Percentiles rank a stretch among this genome's conserved stretches.
These are phyloP conservation scores for Buddleja alternifolia DNA, from an alignment of 257 asterid species.

Conservation along the genomic window DNA sequence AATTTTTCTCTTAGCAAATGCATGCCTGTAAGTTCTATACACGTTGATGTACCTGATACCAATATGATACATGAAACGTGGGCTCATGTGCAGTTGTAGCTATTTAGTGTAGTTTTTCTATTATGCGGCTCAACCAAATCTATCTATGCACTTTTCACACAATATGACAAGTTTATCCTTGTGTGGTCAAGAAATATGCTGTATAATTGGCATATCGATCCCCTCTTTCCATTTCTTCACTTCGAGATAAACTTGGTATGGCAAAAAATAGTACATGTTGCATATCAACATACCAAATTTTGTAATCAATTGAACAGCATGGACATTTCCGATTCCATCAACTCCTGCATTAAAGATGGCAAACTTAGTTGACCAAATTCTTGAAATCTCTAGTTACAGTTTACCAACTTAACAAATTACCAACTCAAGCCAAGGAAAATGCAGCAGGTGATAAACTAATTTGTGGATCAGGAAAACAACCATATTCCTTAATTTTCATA, in stretches of 20 bases:
- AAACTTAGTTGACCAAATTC: slow-evolving; percentile 7
- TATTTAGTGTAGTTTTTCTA: not conserved
- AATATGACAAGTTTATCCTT: not conserved
- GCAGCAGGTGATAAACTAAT: slow-evolving; percentile 12
- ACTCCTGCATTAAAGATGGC: slow-evolving; percentile 67
- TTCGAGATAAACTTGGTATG: slow-evolving; percentile 8
- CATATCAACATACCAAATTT: slow-evolving; percentile 69
- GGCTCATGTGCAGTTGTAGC: not conserved
- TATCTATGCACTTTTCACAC: not conserved
- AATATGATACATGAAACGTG: not conserved
- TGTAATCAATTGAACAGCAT: slow-evolving; percentile 80
- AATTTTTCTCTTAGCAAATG: not conserved
- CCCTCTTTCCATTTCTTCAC: not conserved
- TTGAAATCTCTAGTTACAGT: slow-evolving; percentile 13
- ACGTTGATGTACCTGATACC: not conserved
- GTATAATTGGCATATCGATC: not conserved
- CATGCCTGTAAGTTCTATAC: not conserved
- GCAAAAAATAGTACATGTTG: slow-evolving; percentile 13
- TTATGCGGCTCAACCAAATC: not conserved
- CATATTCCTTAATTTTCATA: not conserved
- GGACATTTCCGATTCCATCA: slow-evolving; percentile 87
- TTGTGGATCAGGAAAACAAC: slow-evolving; percentile 11
- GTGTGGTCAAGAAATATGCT: slow-evolving; percentile 14
- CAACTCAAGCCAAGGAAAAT: not conserved
- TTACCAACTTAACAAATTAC: slow-evolving; percentile 19